Conservation (phyloP, 371 early-diverging fungal species). For the Gilbertella persicaria region DNA sequence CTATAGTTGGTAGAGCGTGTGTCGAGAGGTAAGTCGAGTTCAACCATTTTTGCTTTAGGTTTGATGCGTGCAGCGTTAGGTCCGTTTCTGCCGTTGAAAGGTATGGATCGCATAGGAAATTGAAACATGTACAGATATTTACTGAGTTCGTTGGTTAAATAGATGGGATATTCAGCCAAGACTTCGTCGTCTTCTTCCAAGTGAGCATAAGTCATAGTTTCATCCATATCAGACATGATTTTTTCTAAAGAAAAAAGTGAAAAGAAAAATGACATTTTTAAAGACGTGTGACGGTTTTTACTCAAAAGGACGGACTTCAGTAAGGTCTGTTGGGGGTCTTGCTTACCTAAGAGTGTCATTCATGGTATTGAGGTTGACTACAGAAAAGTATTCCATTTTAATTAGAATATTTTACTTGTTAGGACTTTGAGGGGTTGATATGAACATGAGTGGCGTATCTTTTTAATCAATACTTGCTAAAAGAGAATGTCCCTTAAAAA, state of each 20-base stretch:
- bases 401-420: too few relatives aligned
- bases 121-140: constrained; percentile 80
- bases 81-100: constrained; percentile 46
- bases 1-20: constrained; percentile 71
- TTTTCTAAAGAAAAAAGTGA: neutral
- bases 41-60: constrained; percentile 76
- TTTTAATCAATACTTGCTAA: too few relatives aligned
- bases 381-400: too few relatives aligned
- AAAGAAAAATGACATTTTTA: neutral
- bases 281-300: too few relatives aligned
- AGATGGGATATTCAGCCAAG: constrained; percentile 79
- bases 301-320: too few relatives aligned
- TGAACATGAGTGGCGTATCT: too few relatives aligned
- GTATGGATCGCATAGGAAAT: constrained; percentile 74
- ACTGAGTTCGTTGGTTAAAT: constrained; percentile 65
- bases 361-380: too few relatives aligned
- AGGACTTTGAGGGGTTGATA: too few relatives aligned
- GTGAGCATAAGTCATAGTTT: neutral
- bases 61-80: constrained; percentile 79
- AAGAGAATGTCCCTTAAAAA: too few relatives aligned
- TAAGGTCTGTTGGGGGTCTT: too few relatives aligned
- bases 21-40: constrained; percentile 86
- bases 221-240: neutral
- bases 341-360: too few relatives aligned
- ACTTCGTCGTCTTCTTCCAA: constrained; percentile 69